A percentile compares a stretch with the other conserved stretches of the same genome.
These are phyloP conservation scores for Cryphonectria radicalis DNA, from an alignment of 2,329 filamentous ascomycete genomes.

Conservation along the genomic window DNA sequence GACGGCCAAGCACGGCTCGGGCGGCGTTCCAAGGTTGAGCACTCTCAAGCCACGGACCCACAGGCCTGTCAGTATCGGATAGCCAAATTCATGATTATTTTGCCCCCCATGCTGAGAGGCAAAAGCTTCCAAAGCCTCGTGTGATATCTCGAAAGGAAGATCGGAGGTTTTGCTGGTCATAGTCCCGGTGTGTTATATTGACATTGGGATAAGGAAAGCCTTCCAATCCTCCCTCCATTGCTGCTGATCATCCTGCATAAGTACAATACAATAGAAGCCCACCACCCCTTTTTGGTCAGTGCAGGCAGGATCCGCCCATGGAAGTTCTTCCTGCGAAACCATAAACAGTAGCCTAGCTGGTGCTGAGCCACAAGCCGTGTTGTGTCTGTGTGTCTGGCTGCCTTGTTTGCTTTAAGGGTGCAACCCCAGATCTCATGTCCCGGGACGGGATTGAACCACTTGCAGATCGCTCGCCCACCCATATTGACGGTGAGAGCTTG, in stretches of 20 bases:
- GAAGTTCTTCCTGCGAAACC: neutral
- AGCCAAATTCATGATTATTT: slow-evolving; percentile 1
- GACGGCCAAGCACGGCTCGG: neutral
- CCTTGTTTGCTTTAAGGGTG: neutral
- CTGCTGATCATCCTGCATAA: neutral
- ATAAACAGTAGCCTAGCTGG: neutral
- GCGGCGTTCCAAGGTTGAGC: slow-evolving; percentile 4
- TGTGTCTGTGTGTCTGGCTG: neutral
- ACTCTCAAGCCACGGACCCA: slow-evolving; percentile 2
- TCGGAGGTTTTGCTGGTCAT: slow-evolving; percentile 1
- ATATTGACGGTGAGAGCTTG: neutral
- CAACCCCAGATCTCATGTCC: slow-evolving; percentile 3
- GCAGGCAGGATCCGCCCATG: neutral
- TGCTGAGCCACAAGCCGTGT: neutral
- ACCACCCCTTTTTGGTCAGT: neutral
- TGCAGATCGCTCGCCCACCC: neutral
- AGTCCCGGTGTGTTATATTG: neutral
- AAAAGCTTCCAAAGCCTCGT: neutral
- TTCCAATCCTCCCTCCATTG: neutral
- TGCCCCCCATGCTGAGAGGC: slow-evolving; percentile 3
- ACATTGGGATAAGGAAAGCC: neutral
- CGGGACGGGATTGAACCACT: neutral
- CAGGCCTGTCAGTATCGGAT: neutral
- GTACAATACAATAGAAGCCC: neutral
- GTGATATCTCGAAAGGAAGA: neutral